phyloP scores from a whole-genome alignment of 2,329 filamentous ascomycete genomes.

The Ceratocystis diversiconidia region DNA sequence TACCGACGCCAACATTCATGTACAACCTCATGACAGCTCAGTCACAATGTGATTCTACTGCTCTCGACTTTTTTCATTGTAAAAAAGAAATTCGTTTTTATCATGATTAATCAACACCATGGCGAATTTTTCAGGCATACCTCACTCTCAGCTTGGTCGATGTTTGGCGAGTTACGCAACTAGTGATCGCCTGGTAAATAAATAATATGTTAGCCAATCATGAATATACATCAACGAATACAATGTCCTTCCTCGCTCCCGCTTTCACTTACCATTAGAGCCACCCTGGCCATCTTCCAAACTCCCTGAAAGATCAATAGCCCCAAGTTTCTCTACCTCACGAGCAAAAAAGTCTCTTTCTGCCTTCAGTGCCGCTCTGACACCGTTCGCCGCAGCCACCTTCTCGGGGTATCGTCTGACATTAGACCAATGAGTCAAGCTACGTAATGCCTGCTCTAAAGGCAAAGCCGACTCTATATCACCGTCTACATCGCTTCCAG shows the following conservation, averaged over 20 bases:
- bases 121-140: background rate
- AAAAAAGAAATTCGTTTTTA: background rate
- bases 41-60: no score
- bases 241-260: background rate
- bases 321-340: conserved; percentile 59
- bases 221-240: background rate
- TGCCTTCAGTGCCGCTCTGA: conserved; percentile 12
- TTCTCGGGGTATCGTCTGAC: conserved; percentile 66
- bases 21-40: background rate
- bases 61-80: background rate
- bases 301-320: conserved; percentile 21
- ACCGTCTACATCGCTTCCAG: conserved; percentile 78
- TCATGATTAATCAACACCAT: background rate
- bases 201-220: background rate
- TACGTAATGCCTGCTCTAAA: conserved; percentile 76
- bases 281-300: conserved; percentile 10
- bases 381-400: conserved; percentile 42
- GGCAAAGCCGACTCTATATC: conserved; percentile 89
- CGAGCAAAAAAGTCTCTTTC: conserved; percentile 65
- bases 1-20: background rate
- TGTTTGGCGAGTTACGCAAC: background rate
- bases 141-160: background rate
- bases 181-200: conserved; percentile 6
- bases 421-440: conserved; percentile 90
- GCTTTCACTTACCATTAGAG: conserved; percentile 3